phyloP scores from a whole-genome alignment of 2,329 filamentous ascomycete genomes.

The Zarea fungicola region DNA sequence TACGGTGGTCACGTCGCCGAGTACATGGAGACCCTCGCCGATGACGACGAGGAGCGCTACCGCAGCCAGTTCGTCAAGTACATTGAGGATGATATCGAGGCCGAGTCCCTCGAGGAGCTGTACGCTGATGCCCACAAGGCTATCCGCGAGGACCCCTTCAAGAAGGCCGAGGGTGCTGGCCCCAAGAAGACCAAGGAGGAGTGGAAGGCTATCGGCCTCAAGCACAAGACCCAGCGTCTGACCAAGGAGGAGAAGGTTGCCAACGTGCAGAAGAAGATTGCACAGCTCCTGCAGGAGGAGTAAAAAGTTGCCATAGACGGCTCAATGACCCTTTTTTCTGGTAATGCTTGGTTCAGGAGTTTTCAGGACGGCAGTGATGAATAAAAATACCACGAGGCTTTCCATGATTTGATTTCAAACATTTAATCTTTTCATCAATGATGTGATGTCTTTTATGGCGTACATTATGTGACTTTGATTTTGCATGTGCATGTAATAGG shows the following conservation, averaged over 20 bases:
- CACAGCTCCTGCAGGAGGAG: conserved; percentile 60
- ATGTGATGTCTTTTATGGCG: not conserved
- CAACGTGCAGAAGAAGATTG: conserved; percentile 87
- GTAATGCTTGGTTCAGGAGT: conserved; percentile 33
- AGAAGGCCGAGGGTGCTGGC: conserved; percentile 71
- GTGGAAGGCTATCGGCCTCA: conserved; percentile 93
- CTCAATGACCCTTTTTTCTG: conserved; percentile 21
- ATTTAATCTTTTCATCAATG: not conserved
- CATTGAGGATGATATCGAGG: conserved; percentile 94
- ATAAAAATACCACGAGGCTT: conserved; percentile 23
- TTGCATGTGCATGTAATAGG: too few relatives aligned
- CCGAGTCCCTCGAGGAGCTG: conserved; percentile 93
- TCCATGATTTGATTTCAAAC: conserved; percentile 10
- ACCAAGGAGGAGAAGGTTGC: conserved; percentile 77
- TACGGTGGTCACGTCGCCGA: conserved; percentile 96
- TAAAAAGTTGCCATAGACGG: conserved; percentile 25
- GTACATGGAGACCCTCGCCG: conserved; percentile 99
- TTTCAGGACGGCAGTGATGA: conserved; percentile 31
- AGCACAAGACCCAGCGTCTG: conserved; percentile 75
- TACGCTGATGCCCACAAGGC: conserved; percentile 92
- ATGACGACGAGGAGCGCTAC: conserved; percentile 99
- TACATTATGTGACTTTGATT: too few relatives aligned
- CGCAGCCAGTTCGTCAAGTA: conserved; percentile 97
- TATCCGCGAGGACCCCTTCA: conserved; percentile 97
- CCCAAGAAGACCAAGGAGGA: conserved; percentile 96